Base-by-base conservation (phyloP, 768 basidiomycete genomes). In the Rhodotorula sphaerocarpa region DNA sequence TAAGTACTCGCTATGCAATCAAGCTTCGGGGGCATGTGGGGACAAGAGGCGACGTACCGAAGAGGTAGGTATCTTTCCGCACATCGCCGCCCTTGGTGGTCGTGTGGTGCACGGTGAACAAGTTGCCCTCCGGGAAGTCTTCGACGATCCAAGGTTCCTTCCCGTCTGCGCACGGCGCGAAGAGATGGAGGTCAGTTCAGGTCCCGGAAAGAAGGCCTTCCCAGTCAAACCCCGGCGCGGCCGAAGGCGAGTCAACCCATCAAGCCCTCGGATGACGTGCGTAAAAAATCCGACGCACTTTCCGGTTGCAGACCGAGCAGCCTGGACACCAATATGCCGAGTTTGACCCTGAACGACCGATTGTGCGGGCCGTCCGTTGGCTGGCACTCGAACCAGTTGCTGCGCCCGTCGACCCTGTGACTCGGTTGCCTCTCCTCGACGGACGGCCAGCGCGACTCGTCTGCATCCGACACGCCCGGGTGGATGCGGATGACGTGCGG, bases 51-150 rank as follows among this genome's bases (percentile, higher is more conserved):
- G 23, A 69, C 77, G 41, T 27, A 88, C 88, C 88, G 61, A 80
- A 82, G 30, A 90, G 80, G 76, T 91, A 91, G 21, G 84, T 76
- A 73, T 91, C 89, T 63, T 85, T 84, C 61, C 89, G 78, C 27
- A 85, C 82, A 43, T 75, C 74, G 16, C 59, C 70, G 42, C 71
- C 76, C 11, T 78, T 76, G 0, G 88, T 59, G 6, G 34, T 86
- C 72, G 88, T 88, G 63, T 85, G 78, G 66, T 90, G 88, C 71
- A 86, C 83, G 70, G 77, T 88, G 75, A 90, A 77, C 28, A 78
- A 77, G 76, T 91, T 90, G 23, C 81, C 81, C 23, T 76, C 73
- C 0, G 88, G 88, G 78, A 84, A 88, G 55, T 75, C 68, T 61
- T 79, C 80, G 39, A 90, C 76, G 30, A 85, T 80, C 71, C 88